A percentile compares a stretch with the other conserved stretches of the same genome.
phyloP scores from a whole-genome alignment of 805 yeast species.

The Pichia kluyveri region DNA sequence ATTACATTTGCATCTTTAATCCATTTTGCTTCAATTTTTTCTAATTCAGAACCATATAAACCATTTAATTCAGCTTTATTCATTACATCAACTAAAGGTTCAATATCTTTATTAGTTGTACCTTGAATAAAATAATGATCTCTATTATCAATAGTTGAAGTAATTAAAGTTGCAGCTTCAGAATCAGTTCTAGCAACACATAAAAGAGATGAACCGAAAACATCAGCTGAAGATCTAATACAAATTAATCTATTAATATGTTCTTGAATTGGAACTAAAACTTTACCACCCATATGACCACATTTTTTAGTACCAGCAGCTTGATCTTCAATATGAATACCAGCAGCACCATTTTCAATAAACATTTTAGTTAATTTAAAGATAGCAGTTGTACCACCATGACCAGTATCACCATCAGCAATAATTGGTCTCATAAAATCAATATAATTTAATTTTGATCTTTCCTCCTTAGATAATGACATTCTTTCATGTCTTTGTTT shows the following conservation, averaged over 20 bases:
- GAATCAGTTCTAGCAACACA: constrained; percentile 95
- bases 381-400: constrained; percentile 96
- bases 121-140: constrained; percentile 92
- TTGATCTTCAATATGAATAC: constrained; percentile 97
- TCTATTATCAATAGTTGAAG: constrained; percentile 88
- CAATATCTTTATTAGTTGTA: constrained; percentile 74
- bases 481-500: constrained; percentile 86
- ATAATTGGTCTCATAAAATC: constrained; percentile 92
- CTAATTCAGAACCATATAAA: constrained; percentile 59
- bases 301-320: constrained; percentile 98
- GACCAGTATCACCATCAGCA: constrained; percentile 99
- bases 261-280: constrained; percentile 94
- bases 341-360: constrained; percentile 97
- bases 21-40: constrained; percentile 77
- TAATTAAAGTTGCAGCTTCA: constrained; percentile 92
- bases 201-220: constrained; percentile 77
- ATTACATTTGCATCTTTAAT: constrained; percentile 70
- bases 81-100: constrained; percentile 69
- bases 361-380: constrained; percentile 92
- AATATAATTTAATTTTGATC: constrained; percentile 61
- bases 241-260: constrained; percentile 92
- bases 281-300: constrained; percentile 99
- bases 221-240: constrained; percentile 91
- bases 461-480: constrained; percentile 48
- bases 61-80: constrained; percentile 75